Evolutionary conservation across 2,329 filamentous ascomycete genomes (phyloP), one percentile per base, ranked within the genome.

Genomic region (Ophiostoma montium): DNA sequence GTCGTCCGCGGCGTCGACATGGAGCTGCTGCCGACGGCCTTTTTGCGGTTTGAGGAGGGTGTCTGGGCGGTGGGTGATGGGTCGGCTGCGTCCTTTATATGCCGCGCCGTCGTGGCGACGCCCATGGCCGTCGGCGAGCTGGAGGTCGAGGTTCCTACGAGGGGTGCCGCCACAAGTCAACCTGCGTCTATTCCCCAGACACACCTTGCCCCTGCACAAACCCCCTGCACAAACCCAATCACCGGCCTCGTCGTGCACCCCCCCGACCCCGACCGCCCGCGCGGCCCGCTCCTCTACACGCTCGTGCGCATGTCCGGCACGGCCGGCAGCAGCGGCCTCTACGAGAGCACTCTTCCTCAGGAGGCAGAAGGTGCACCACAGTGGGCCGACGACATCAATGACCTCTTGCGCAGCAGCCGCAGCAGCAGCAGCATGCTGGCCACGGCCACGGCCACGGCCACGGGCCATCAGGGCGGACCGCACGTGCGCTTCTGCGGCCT

Each of bases 41-140:
- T 77, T 53, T 61, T 78, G 13, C 68, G 70, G 46, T 79, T 74
- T 66, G 75, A 79, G 55, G 67, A 75, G 43, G 63, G 60, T 70
- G 56, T 75, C 15, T 72, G 68, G 5, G 61, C 60, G 3, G 58
- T 58, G 5, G 62, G 60, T n/a, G 16, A 23, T 18, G 31, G 23
- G 5, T n/a, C 16, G 10, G 5, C 18, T 12, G 41, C 39, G 48
- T 46, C 39, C 18, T 32, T 21, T 33, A 56, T 67, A 36, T 74
- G 69, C 41, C 69, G 74, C n/a, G 75, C 74, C 2, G 63, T 78
- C 3, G 68, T 79, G 5, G 69, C 70, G 1, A 76, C 74, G 0
- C 75, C 75, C 0, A 67, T 70, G 33, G 60, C 67, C 15, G 63
- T 69, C 2, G 68, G 69, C 42, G 65, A 71, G 0, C 78, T 79